phyloP scores from a whole-genome alignment of 176 grass and related monocot genomes.

The Aegilops bicornis region DNA sequence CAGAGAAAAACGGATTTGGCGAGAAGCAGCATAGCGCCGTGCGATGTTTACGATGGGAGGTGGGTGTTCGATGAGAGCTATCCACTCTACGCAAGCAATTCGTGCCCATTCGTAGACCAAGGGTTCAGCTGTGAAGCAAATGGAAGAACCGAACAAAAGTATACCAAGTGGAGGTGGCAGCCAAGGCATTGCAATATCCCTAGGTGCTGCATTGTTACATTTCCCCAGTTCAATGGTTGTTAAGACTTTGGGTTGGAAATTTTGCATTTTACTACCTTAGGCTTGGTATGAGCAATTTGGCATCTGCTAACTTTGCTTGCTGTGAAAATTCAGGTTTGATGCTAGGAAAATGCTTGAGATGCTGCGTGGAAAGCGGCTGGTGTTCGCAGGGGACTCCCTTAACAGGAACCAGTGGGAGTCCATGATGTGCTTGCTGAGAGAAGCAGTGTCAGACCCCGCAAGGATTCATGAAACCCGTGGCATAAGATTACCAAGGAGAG shows the following conservation, averaged over 20 bases:
- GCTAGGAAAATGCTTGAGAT: conserved; percentile 69
- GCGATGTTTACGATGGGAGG: conserved; percentile 77
- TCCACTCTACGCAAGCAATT: conserved; percentile 70
- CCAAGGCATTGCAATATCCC: conserved; percentile 69
- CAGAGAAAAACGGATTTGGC: conserved; percentile 17
- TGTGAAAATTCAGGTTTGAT: conserved; percentile 54
- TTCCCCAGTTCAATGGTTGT: not conserved
- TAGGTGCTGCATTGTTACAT: conserved; percentile 42
- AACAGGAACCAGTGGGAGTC: conserved; percentile 99
- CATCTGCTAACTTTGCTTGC: not conserved
- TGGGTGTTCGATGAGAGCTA: conserved; percentile 90
- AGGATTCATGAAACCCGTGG: conserved; percentile 66
- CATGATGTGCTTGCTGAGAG: conserved; percentile 84
- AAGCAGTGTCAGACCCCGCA: conserved; percentile 51
- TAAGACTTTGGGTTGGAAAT: not conserved
- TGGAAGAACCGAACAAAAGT: conserved; percentile 62
- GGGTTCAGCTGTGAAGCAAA: conserved; percentile 84
- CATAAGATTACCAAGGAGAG: conserved; percentile 70
- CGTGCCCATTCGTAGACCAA: conserved; percentile 89
- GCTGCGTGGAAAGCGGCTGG: conserved; percentile 76
- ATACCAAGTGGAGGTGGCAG: conserved; percentile 92
- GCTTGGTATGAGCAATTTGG: not conserved
- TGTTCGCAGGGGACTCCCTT: conserved; percentile 86
- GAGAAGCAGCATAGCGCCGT: not conserved
- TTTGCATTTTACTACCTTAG: conserved; percentile 6